These are phyloP conservation scores for Entamoeba histolytica DNA, from an alignment of 208 protist species.

Conservation along the genomic window DNA sequence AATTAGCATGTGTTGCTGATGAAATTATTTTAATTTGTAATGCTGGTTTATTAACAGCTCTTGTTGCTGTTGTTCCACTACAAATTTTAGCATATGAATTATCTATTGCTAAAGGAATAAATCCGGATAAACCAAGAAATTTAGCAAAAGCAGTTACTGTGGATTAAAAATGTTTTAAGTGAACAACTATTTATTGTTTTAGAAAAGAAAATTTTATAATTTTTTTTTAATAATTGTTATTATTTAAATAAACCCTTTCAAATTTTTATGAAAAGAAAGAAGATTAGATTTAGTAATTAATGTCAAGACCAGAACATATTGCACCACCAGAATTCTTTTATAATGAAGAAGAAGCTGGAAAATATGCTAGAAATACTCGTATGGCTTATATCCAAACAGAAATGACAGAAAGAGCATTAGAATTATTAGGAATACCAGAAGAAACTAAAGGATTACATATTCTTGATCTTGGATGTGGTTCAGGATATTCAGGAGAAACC, in stretches of 20 bases:
- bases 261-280: too few species aligned
- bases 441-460: slow-evolving; percentile 43
- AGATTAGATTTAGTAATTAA: not conserved
- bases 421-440: slow-evolving; percentile 69
- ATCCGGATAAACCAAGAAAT: not conserved
- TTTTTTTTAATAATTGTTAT: too few species aligned
- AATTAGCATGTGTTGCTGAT: not conserved
- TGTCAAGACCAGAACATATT: not conserved
- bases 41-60: not conserved
- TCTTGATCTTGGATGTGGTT: slow-evolving; percentile 92
- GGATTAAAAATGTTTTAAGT: not conserved
- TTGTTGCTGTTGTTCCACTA: not conserved
- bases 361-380: slow-evolving; percentile 67
- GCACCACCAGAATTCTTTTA: slow-evolving; percentile 50
- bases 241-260: too few species aligned
- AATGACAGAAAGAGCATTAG: slow-evolving; percentile 82
- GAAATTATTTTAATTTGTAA: not conserved
- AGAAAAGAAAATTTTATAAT: too few species aligned
- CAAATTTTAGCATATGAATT: not conserved
- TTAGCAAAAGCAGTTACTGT: not conserved
- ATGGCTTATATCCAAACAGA: slow-evolving; percentile 76
- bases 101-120: not conserved
- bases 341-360: slow-evolving; percentile 61
- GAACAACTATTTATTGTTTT: too few species aligned
- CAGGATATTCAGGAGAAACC: slow-evolving; percentile 76